Conservation (phyloP, 768 basidiomycete genomes). For the Phylloporus scabripes region DNA sequence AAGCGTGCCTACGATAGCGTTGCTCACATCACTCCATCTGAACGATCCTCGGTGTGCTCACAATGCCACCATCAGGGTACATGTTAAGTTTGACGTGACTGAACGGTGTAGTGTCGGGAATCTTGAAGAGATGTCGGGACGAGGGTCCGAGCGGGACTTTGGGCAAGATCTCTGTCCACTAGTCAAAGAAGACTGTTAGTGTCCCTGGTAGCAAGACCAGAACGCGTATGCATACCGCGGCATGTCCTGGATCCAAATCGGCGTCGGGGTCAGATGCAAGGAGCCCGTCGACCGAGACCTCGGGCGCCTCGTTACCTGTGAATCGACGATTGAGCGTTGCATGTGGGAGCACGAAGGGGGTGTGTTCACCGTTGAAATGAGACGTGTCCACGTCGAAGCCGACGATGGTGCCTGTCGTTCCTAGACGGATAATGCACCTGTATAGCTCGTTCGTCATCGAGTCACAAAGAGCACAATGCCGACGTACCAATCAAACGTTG, state of each 20-base stretch:
- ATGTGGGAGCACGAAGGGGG: conserved; percentile 1
- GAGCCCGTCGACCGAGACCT: conserved; percentile 66
- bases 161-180: conserved; percentile 84
- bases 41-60: conserved; percentile 27
- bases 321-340: neutral
- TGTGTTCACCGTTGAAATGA: conserved; percentile 78
- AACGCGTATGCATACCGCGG: conserved; percentile 41
- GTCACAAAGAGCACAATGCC: too few relatives aligned
- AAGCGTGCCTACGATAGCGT: conserved; percentile 67
- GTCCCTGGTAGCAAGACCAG: neutral
- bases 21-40: conserved; percentile 1
- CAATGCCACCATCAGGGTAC: conserved; percentile 97
- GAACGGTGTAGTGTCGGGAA: conserved; percentile 45
- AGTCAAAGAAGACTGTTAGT: neutral
- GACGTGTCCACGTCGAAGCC: conserved; percentile 94
- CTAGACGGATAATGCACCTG: conserved; percentile 90
- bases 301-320: conserved; percentile 81
- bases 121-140: conserved; percentile 83
- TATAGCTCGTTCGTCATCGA: neutral
- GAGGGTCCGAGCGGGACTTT: conserved; percentile 72
- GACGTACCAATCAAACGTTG: conserved; percentile 77
- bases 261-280: conserved; percentile 38
- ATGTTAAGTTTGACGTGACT: conserved; percentile 90
- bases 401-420: conserved; percentile 61
- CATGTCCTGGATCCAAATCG: conserved; percentile 41